Conservation (phyloP, 1,284 basidiomycete genomes). For the Laetiporus sulphureus region DNA sequence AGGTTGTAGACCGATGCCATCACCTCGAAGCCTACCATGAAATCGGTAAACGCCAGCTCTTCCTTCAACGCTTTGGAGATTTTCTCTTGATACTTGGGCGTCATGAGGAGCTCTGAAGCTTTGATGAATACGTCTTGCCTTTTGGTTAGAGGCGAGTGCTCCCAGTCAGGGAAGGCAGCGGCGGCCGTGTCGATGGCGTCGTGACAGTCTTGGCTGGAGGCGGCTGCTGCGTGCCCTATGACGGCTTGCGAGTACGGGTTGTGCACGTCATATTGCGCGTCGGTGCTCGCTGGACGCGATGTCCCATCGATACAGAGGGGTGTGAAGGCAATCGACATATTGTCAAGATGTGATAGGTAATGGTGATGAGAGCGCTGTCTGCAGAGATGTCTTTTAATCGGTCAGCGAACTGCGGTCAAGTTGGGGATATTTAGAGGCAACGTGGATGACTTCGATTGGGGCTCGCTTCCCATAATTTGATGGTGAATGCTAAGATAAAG, state of each 20-base stretch:
- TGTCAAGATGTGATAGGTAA: background rate
- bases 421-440: too few relatives aligned
- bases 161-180: conserved; percentile 44
- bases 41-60: conserved; percentile 33
- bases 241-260: conserved; percentile 36
- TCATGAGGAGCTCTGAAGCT: conserved; percentile 36
- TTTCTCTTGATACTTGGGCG: conserved; percentile 34
- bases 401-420: too few relatives aligned
- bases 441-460: too few relatives aligned
- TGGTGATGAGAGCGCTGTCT: too few relatives aligned
- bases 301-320: conserved; percentile 28
- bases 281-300: conserved; percentile 28
- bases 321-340: conserved; percentile 15
- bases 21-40: conserved; percentile 19
- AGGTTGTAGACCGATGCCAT: conserved; percentile 4
- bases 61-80: conserved; percentile 27
- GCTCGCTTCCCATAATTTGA: too few relatives aligned
- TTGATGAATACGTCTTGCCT: conserved; percentile 40
- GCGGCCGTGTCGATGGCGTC: conserved; percentile 40
- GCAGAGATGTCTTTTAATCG: too few relatives aligned
- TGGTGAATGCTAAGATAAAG: too few relatives aligned
- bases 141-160: conserved; percentile 27
- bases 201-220: conserved; percentile 38
- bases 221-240: conserved; percentile 38
- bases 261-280: conserved; percentile 36